Evolutionary conservation across 257 asterid species (phyloP), one percentile per base, ranked within the genome.

Genomic region (Solanum etuberosum): DNA sequence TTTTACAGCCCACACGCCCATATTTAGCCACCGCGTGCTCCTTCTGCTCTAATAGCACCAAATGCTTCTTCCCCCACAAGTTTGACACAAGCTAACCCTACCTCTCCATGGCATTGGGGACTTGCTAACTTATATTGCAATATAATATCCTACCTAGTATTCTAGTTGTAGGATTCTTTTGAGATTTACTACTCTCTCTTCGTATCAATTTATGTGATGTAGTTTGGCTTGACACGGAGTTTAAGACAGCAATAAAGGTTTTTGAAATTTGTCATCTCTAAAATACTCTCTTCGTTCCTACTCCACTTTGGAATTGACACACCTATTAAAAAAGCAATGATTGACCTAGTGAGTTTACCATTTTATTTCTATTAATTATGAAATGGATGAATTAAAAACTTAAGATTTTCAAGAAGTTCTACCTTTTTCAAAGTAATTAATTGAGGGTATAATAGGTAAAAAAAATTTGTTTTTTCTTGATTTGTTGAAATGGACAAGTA

Each of bases 1-100:
- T 37, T 90, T 81, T 40, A 67, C 86, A 29, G 27, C 4, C 70
- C 94, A 90, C 94, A 87, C 92, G 88, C 90, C 67, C n/a, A 34
- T 89, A 51, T n/a, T 86, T 85, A 74, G 85, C 83, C 54, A 59
- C 72, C 91, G 88, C 92, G 87, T 83, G 86, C 59, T 82, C 25
- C 87, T 89, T 85, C 63, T 42, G 76, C 13, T 88, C 35, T 46
- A 43, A 12, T 78, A 78, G 5, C 10, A 21, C 40, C 67, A 80
- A 42, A 80, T 23, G 5, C 65, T 35, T 78, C 63, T 43, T 65
- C 13, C 84, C 65, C 65, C 67, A 7, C 85, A 16, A 46, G 67
- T 80, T 46, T 18, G 42, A 27, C 67, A 29, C 85, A 80, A 43
- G 67, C 67, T 18, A 54, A 20, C n/a, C 57, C 63, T 25, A 38